These are phyloP conservation scores for Mychonastes homosphaera DNA, from an alignment of 139 green algal genomes.

Conservation along the genomic window DNA sequence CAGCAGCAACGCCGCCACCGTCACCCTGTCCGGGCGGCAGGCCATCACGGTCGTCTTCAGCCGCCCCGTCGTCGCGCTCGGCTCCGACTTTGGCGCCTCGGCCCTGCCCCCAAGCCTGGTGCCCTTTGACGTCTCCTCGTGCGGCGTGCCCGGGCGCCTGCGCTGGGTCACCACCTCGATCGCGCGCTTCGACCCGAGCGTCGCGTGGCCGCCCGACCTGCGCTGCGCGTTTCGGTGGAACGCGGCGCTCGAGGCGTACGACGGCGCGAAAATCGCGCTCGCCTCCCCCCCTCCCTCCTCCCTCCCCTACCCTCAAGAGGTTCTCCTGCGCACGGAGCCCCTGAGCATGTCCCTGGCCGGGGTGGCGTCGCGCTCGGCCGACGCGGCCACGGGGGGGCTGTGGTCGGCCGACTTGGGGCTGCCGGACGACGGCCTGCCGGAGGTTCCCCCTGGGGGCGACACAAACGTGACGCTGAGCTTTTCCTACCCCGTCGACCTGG, in stretches of 20 bases:
- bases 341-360: constrained; percentile 15
- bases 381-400: constrained; percentile 24
- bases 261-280: no score
- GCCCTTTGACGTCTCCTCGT: constrained; percentile 15
- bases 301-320: neutral
- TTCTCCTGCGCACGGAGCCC: constrained; percentile 14
- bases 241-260: constrained; percentile 26
- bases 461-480: constrained; percentile 25
- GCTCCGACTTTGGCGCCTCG: constrained; percentile 31
- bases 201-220: constrained; percentile 43
- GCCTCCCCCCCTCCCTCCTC: no score
- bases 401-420: constrained; percentile 24
- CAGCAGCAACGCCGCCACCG: neutral
- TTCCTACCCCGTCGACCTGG: constrained; percentile 30
- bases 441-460: constrained; percentile 43
- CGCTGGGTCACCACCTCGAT: constrained; percentile 56
- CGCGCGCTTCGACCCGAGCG: constrained; percentile 33
- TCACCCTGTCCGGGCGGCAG: constrained; percentile 16
- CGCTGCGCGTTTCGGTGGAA: constrained; percentile 31
- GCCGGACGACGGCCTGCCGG: constrained; percentile 25
- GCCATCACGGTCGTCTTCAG: constrained; percentile 35
- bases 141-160: constrained; percentile 21
- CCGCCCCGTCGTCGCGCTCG: constrained; percentile 45
- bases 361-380: constrained; percentile 17
- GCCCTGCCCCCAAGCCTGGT: constrained; percentile 18